phyloP scores from a whole-genome alignment of 2,329 filamentous ascomycete genomes.

The Simplicillium aogashimaense region DNA sequence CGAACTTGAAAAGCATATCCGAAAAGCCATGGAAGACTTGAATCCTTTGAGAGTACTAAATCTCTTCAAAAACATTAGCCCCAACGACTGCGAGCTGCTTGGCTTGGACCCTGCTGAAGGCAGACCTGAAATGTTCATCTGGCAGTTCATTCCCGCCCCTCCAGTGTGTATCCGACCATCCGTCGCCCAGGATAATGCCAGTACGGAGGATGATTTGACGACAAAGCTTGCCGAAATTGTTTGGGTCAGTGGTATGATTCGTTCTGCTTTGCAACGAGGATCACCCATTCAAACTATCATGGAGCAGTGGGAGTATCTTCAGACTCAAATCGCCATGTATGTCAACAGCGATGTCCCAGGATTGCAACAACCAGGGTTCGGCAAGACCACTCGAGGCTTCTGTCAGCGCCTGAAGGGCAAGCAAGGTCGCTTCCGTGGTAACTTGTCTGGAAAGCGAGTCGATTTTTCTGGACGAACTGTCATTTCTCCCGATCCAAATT shows the following conservation, averaged over 20 bases:
- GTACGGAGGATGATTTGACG: slow-evolving; percentile 92
- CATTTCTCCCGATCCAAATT: slow-evolving; percentile 92
- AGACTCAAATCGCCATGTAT: slow-evolving; percentile 93
- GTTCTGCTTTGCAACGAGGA: slow-evolving; percentile 71
- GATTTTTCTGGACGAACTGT: slow-evolving; percentile 97
- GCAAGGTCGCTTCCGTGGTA: slow-evolving; percentile 92
- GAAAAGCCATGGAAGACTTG: slow-evolving; percentile 88
- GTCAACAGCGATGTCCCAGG: slow-evolving; percentile 95
- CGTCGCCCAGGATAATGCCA: slow-evolving; percentile 84
- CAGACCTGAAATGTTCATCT: slow-evolving; percentile 92
- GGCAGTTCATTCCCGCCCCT: slow-evolving; percentile 91
- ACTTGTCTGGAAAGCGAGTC: slow-evolving; percentile 94
- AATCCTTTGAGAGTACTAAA: slow-evolving; percentile 84
- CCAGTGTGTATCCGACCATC: slow-evolving; percentile 91
- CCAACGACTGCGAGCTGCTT: slow-evolving; percentile 80
- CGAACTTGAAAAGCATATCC: slow-evolving; percentile 83
- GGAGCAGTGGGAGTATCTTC: slow-evolving; percentile 97
- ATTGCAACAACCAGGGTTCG: slow-evolving; percentile 76
- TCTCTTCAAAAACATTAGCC: slow-evolving; percentile 79
- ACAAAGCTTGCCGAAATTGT: slow-evolving; percentile 96
- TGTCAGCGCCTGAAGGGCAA: slow-evolving; percentile 95
- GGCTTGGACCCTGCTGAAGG: slow-evolving; percentile 81
- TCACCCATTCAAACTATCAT: slow-evolving; percentile 82
- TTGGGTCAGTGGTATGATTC: slow-evolving; percentile 80
- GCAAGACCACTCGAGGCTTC: slow-evolving; percentile 85